Conservation (phyloP, 2,329 filamentous ascomycete species). For the Clarireedia monteithiana region DNA sequence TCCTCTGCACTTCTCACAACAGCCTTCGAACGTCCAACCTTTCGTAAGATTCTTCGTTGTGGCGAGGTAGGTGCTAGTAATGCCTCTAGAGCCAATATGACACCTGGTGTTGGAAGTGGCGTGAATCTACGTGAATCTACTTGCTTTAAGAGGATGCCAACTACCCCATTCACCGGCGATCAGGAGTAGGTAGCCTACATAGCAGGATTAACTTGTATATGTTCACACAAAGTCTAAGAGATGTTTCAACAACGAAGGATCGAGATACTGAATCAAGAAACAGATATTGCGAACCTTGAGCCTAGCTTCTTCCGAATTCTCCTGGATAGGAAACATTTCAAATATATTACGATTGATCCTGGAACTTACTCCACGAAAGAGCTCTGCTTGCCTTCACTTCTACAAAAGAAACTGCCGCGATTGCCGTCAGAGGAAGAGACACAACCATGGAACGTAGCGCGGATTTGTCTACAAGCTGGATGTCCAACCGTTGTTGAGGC, state of each 20-base stretch:
- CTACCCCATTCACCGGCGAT: too few relatives aligned
- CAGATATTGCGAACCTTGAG: slow-evolving; percentile 6
- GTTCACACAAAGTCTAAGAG: too few relatives aligned
- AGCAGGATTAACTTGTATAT: too few relatives aligned
- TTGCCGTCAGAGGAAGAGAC: slow-evolving; percentile 31
- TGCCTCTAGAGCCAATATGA: too few relatives aligned
- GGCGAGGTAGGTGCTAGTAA: too few relatives aligned
- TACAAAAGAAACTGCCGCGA: slow-evolving; percentile 30
- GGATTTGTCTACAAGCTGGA: slow-evolving; percentile 26
- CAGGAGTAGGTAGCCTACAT: too few relatives aligned
- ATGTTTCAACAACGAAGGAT: not conserved
- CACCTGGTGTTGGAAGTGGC: too few relatives aligned
- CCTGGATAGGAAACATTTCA: slow-evolving; percentile 25
- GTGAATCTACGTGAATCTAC: too few relatives aligned
- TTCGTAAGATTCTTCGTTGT: too few relatives aligned
- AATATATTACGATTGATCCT: slow-evolving; percentile 34
- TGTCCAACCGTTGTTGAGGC: slow-evolving; percentile 24
- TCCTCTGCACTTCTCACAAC: not conserved
- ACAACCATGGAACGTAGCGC: slow-evolving; percentile 32
- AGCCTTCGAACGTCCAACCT: too few relatives aligned
- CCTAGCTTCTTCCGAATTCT: slow-evolving; percentile 13
- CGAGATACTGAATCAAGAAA: slow-evolving; percentile 11
- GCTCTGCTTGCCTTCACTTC: slow-evolving; percentile 28
- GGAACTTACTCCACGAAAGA: slow-evolving; percentile 29
- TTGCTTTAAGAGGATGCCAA: too few relatives aligned